A percentile compares a stretch with the other conserved stretches of the same genome.
Evolutionary conservation across 1,284 basidiomycete species (phyloP).

Genomic region (Puccinia coronata): DNA sequence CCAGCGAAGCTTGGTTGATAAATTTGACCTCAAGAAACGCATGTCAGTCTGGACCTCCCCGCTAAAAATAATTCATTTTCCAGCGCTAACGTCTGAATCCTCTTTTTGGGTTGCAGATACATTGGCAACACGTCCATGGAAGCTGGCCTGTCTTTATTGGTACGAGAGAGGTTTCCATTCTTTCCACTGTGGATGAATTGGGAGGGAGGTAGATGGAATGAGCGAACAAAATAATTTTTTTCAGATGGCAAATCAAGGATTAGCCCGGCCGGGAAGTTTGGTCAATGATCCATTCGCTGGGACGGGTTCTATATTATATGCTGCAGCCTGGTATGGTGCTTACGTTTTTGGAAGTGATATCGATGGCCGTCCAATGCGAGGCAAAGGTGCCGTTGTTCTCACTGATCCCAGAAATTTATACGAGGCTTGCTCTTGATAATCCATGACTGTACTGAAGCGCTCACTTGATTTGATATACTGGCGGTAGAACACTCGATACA

Average conservation of each 20-base stretch:
- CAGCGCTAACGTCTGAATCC: neutral
- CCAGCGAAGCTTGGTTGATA: slow-evolving; percentile 57
- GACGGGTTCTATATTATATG: slow-evolving; percentile 92
- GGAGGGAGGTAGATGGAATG: neutral
- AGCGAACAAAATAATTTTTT: too few species aligned
- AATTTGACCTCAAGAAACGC: slow-evolving; percentile 78
- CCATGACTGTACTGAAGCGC: neutral
- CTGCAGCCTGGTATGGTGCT: slow-evolving; percentile 79
- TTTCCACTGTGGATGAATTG: slow-evolving; percentile 34
- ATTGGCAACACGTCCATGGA: slow-evolving; percentile 99
- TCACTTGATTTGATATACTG: slow-evolving; percentile 46
- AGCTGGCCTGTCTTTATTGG: slow-evolving; percentile 61
- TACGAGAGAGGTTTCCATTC: neutral
- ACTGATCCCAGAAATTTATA: too few species aligned
- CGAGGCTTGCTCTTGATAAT: too few species aligned
- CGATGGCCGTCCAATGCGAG: slow-evolving; percentile 93
- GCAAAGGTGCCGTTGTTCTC: slow-evolving; percentile 67
- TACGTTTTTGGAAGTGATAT: slow-evolving; percentile 90
- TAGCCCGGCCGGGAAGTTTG: slow-evolving; percentile 85
- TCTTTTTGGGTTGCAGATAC: slow-evolving; percentile 57
- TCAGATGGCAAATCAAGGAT: slow-evolving; percentile 91
- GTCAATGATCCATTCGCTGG: slow-evolving; percentile 97
- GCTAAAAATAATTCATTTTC: too few species aligned
- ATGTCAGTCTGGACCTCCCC: slow-evolving; percentile 59
- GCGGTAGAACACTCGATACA: slow-evolving; percentile 67